Evolutionary conservation across 805 yeast species (phyloP), one percentile per base, ranked within the genome.

Genomic region (Candida gorgasii): DNA sequence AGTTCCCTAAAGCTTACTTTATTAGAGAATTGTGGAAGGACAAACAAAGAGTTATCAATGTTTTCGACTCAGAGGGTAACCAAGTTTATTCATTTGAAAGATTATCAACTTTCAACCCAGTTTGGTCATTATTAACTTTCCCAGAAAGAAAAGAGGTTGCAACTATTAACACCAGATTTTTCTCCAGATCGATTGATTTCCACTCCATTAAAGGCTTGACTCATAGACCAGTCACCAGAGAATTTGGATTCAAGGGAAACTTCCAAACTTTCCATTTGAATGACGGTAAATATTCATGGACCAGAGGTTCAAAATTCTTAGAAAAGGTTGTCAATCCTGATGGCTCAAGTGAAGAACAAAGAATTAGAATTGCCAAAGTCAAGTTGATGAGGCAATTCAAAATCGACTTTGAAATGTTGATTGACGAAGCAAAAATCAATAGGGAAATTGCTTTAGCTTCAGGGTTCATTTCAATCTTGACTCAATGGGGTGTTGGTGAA

Each of bases 401-500:
- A 50, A 70, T 79, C 49, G 86, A 82, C 56, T 82, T 75, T 60
- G 85, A 80, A 58, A 48, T 81, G 45, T 58, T 75, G 24, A 57
- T 80, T 19, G 84, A 80, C 55, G 74, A 68, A 39, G 40, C 54
- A 1, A 63, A 67, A 48, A 61, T 78, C 19, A 80, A 76, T 52
- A 55, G 65, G n/a, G 77, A 76, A 42, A 63, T 73, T 31, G 84
- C 78, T 2, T 55, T 82, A 39, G 76, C 80, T n/a, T 79, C 86
- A 5, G 84, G 74, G 1, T 81, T 80, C 50, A 59, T 78, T 41
- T 70, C 84, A 14, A 79, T 81, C 82, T 65, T 78, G 63, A 77
- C 84, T n/a, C 81, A 79, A 59, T 81, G 87, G 87, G 80, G 80
- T 16, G 57, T 67, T 38, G 82, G 81, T 39, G 77, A 69, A 54